Conservation (phyloP, 225 moss, liverwort and hornwort species). For the Straminergon stramineum region DNA sequence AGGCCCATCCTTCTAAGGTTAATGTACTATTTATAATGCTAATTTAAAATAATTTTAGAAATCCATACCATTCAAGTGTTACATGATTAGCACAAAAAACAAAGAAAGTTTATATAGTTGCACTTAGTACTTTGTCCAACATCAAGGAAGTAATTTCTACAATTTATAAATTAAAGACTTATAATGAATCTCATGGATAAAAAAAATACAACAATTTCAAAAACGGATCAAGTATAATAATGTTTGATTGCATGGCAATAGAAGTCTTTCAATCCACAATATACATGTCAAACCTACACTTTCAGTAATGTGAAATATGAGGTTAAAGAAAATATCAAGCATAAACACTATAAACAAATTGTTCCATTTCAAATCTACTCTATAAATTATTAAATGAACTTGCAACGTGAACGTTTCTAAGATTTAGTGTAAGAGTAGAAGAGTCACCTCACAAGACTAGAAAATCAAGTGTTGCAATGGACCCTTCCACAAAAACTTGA, state of each 20-base stretch:
- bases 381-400: background rate
- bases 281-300: background rate
- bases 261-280: background rate
- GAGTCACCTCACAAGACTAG: background rate
- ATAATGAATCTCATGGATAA: background rate
- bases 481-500: background rate
- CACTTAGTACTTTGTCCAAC: background rate
- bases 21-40: background rate
- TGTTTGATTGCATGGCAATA: background rate
- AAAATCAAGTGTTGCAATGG: background rate
- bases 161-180: background rate
- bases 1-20: background rate
- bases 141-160: background rate
- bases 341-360: background rate
- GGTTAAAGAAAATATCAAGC: no score
- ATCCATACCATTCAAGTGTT: background rate
- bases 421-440: background rate
- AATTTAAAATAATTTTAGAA: background rate
- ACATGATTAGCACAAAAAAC: background rate
- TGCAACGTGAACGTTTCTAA: background rate
- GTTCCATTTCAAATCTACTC: background rate
- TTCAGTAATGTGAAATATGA: fast-evolving
- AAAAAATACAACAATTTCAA: background rate
- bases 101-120: no score
- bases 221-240: background rate